Percentiles rank a stretch among this genome's conserved stretches.
phyloP scores from a whole-genome alignment of 345 rosid species.

The Kandelia obovata region DNA sequence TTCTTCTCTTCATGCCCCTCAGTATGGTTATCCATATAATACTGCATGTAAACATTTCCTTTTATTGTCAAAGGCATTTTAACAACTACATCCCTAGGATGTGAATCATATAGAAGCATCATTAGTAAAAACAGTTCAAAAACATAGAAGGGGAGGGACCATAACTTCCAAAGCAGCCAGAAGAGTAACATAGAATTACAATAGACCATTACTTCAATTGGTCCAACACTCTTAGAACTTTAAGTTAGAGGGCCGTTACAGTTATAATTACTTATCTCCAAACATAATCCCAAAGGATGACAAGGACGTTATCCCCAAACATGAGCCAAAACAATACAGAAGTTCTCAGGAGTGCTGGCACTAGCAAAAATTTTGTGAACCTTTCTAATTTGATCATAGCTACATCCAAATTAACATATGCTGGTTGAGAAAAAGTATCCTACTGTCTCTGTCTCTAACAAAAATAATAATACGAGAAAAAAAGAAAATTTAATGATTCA shows the following conservation, averaged over 20 bases:
- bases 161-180: background rate
- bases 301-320: background rate
- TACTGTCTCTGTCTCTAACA: too few species aligned
- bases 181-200: too few species aligned
- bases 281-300: background rate
- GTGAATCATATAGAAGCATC: background rate
- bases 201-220: too few species aligned
- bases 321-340: background rate
- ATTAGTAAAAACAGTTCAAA: background rate
- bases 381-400: background rate
- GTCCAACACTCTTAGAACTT: too few species aligned
- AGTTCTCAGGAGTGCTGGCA: background rate
- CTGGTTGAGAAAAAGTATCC: too few species aligned
- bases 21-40: constrained; percentile 47
- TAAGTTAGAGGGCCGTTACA: too few species aligned
- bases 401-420: background rate
- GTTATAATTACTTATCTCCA: too few species aligned
- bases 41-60: constrained; percentile 37
- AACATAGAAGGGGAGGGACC: background rate
- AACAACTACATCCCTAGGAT: constrained; percentile 18
- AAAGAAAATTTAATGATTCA: too few species aligned
- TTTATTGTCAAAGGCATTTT: constrained; percentile 29
- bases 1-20: constrained; percentile 42
- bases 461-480: too few species aligned
- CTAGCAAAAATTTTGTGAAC: background rate